Evolutionary conservation across 352 stramenopile genomes (phyloP).

Genomic region (Globisporangium nodosum): DNA sequence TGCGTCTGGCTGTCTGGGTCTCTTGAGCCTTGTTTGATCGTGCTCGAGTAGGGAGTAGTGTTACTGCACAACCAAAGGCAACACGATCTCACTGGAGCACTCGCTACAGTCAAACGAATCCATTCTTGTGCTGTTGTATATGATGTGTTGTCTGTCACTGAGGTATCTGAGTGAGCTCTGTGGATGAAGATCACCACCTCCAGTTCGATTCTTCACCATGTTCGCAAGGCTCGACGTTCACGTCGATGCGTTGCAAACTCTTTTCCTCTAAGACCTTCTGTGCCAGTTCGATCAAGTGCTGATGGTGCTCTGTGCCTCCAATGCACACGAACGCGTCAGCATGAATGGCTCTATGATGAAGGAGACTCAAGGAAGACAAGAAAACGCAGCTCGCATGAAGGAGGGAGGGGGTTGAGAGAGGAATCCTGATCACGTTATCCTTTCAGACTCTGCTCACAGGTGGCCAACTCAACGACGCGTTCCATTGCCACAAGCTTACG

Average conservation of each 20-base stretch:
- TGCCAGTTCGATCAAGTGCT: too few relatives aligned
- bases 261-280: too few relatives aligned
- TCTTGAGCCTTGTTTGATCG: slow-evolving; percentile 5
- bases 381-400: background rate
- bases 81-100: slow-evolving; percentile 10
- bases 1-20: too few relatives aligned
- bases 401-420: slow-evolving; percentile 8
- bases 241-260: too few relatives aligned
- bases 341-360: too few relatives aligned
- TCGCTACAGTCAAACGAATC: slow-evolving; percentile 12
- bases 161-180: background rate
- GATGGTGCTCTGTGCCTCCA: too few relatives aligned
- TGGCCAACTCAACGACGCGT: slow-evolving; percentile 12
- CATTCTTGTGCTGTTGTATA: background rate
- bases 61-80: background rate
- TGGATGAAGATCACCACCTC: too few relatives aligned
- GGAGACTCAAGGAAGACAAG: background rate
- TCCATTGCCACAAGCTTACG: slow-evolving; percentile 10
- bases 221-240: too few relatives aligned
- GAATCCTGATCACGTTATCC: slow-evolving; percentile 7
- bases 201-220: too few relatives aligned
- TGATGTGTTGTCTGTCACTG: background rate
- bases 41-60: background rate
- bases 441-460: slow-evolving; percentile 5
- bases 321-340: too few relatives aligned